These are phyloP conservation scores for Aspergillus hancockii DNA, from an alignment of 495 filamentous ascomycete species.

Conservation along the genomic window DNA sequence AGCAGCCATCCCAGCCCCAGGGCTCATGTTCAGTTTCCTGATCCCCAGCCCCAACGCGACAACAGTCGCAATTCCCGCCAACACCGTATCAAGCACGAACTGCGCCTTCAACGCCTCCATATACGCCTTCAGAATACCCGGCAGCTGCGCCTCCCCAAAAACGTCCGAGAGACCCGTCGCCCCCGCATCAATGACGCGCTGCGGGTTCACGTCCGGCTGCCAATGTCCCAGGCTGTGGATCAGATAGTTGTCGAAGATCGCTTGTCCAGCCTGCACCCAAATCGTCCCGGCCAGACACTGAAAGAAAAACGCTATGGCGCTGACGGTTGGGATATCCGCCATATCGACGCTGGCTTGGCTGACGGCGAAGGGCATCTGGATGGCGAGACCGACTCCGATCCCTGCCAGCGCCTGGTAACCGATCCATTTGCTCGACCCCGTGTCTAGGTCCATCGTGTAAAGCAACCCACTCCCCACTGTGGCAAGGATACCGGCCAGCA, in stretches of 20 bases:
- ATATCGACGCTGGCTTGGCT: slow-evolving; percentile 27
- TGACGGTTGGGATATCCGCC: slow-evolving; percentile 23
- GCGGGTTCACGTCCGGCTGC: slow-evolving; percentile 45
- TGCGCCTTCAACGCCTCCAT: slow-evolving; percentile 56
- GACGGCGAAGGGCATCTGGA: slow-evolving; percentile 37
- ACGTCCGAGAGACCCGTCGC: slow-evolving; percentile 51
- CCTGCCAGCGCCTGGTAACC: slow-evolving; percentile 43
- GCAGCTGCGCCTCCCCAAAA: slow-evolving; percentile 42
- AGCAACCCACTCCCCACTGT: slow-evolving; percentile 60
- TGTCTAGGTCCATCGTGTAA: slow-evolving; percentile 30
- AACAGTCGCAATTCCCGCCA: slow-evolving; percentile 18
- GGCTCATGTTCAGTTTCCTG: no score
- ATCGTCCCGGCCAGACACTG: slow-evolving; percentile 44
- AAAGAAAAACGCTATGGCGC: slow-evolving; percentile 25
- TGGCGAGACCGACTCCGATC: slow-evolving; percentile 28
- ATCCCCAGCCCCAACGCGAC: no score
- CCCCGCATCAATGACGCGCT: slow-evolving; percentile 45
- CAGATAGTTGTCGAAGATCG: slow-evolving; percentile 47
- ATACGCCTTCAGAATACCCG: slow-evolving; percentile 56
- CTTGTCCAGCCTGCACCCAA: slow-evolving; percentile 46
- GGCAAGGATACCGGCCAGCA: slow-evolving; percentile 42
- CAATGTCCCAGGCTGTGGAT: slow-evolving; percentile 30
- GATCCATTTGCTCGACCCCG: slow-evolving; percentile 32
- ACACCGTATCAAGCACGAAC: slow-evolving; percentile 22
- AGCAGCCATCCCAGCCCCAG: no score